Evolutionary conservation across 768 basidiomycete genomes (phyloP).

Genomic region (Mycena kentingensis): DNA sequence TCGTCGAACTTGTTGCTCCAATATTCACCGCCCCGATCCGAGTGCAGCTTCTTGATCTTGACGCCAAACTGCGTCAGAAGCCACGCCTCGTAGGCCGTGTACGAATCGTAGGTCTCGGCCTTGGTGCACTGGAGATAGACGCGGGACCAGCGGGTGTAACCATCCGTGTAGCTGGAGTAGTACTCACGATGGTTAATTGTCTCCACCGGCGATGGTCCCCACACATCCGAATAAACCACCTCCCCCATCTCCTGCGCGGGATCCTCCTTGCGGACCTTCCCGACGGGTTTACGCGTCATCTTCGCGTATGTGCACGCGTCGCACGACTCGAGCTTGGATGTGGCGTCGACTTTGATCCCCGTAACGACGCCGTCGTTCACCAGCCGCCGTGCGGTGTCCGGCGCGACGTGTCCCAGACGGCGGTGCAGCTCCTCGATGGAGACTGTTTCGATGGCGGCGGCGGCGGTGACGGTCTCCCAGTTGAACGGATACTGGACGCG

Average conservation of each 20-base stretch:
- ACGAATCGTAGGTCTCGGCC: slow-evolving; percentile 28
- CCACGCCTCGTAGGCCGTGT: slow-evolving; percentile 28
- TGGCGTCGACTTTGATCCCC: slow-evolving; percentile 29
- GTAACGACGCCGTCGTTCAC: slow-evolving; percentile 29
- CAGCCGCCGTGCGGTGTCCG: slow-evolving; percentile 24
- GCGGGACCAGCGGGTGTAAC: slow-evolving; percentile 28
- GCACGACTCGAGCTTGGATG: slow-evolving; percentile 28
- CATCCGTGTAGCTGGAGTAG: slow-evolving; percentile 38
- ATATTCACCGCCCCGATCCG: slow-evolving; percentile 34
- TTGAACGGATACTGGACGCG: background rate
- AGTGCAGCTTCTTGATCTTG: slow-evolving; percentile 30
- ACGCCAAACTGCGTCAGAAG: slow-evolving; percentile 27
- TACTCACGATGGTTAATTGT: slow-evolving; percentile 29
- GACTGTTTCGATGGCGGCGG: slow-evolving; percentile 10
- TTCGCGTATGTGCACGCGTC: slow-evolving; percentile 35
- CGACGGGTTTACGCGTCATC: slow-evolving; percentile 28
- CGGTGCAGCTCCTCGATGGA: slow-evolving; percentile 28
- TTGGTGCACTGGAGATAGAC: slow-evolving; percentile 32
- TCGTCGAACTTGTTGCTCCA: slow-evolving; percentile 24
- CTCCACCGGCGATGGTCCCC: no score
- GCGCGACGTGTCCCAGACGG: slow-evolving; percentile 30
- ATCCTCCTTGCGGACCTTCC: slow-evolving; percentile 25
- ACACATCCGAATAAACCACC: no score
- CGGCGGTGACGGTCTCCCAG: background rate
- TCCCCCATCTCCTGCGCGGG: slow-evolving; percentile 30